phyloP scores from a whole-genome alignment of 2,329 filamentous ascomycete species.

The Nothophoma quercina region DNA sequence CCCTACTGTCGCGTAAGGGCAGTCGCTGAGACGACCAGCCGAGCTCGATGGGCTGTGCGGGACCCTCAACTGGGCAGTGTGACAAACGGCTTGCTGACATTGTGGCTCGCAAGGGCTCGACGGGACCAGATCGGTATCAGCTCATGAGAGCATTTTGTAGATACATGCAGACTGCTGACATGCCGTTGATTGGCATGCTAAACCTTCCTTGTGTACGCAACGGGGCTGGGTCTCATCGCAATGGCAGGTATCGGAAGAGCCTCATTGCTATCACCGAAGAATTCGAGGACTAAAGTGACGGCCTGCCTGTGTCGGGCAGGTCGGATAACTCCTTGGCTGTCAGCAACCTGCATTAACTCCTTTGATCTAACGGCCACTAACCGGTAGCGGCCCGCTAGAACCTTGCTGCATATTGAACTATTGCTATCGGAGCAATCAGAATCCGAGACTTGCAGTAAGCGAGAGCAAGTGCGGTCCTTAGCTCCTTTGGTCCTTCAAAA shows the following conservation, averaged over 20 bases:
- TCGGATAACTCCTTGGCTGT: slow-evolving; percentile 2
- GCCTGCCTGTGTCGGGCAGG: neutral
- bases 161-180: slow-evolving; percentile 13
- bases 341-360: slow-evolving; percentile 16
- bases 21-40: slow-evolving; percentile 22
- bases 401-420: neutral
- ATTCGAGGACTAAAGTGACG: neutral
- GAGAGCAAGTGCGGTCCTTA: slow-evolving; percentile 1
- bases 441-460: neutral
- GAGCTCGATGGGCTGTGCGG: slow-evolving; percentile 8
- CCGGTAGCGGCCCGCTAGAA: neutral
- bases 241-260: neutral
- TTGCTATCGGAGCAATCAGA: slow-evolving; percentile 2
- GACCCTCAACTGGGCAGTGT: neutral
- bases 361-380: neutral
- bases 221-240: slow-evolving; percentile 2
- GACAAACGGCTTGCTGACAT: neutral
- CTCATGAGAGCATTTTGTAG: slow-evolving; percentile 2
- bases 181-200: neutral
- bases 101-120: neutral
- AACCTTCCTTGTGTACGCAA: neutral
- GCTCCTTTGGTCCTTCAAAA: neutral
- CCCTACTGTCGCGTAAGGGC: slow-evolving; percentile 12
- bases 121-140: neutral
- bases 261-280: slow-evolving; percentile 2